Percentiles rank a stretch among this genome's conserved stretches.
These are phyloP conservation scores for Ceratobasidium sp. DNA, from an alignment of 1,284 basidiomycete genomes.

Conservation along the genomic window DNA sequence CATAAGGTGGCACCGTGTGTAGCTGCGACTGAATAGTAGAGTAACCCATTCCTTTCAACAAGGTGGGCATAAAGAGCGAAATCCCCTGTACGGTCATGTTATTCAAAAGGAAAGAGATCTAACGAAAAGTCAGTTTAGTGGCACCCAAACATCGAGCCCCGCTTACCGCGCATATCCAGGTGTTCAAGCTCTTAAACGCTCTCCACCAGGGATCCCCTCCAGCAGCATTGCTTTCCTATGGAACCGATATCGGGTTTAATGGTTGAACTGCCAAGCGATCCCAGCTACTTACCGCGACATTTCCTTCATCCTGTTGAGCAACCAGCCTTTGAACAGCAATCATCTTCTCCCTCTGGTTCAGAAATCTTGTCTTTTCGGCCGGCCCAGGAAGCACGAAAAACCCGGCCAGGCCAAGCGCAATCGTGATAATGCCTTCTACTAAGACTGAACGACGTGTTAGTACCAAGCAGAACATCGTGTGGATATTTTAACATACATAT, in stretches of 20 bases:
- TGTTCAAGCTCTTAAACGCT: conserved; percentile 52
- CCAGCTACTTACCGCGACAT: conserved; percentile 5
- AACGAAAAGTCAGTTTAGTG: not conserved
- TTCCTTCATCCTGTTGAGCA: conserved; percentile 21
- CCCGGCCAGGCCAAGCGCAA: conserved; percentile 54
- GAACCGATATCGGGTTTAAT: not conserved
- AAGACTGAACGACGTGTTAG: conserved; percentile 47
- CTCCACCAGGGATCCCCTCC: conserved; percentile 50
- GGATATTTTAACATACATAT: conserved; percentile 51
- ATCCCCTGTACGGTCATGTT: conserved; percentile 55
- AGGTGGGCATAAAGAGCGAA: conserved; percentile 54
- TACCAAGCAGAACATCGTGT: not conserved
- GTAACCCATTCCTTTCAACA: conserved; percentile 51
- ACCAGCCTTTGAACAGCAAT: conserved; percentile 52
- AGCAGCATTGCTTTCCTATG: conserved; percentile 46
- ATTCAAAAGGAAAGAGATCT: conserved; percentile 53
- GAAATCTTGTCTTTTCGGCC: conserved; percentile 56
- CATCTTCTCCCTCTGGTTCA: conserved; percentile 55
- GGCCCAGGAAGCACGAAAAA: conserved; percentile 57
- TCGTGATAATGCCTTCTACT: conserved; percentile 57
- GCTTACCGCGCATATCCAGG: conserved; percentile 49
- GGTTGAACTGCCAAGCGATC: too few species aligned
- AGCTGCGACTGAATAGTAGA: conserved; percentile 50
- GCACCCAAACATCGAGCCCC: not conserved
- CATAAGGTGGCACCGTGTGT: conserved; percentile 50